Conservation (phyloP, 2,329 filamentous ascomycete species). For the Apiospora rasikravindrae region DNA sequence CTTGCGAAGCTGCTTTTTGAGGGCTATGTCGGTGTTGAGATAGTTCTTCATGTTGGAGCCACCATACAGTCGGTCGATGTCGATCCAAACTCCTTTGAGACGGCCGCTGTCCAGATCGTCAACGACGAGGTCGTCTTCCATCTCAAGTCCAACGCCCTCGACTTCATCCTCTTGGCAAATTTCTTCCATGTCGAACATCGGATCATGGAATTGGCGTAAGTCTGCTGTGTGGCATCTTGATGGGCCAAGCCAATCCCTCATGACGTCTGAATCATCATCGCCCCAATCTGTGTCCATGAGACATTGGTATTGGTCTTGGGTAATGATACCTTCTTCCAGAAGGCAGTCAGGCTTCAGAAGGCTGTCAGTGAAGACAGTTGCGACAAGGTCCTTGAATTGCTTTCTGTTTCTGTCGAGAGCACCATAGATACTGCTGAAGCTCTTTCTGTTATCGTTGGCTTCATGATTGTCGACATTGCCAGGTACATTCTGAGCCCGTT, state of each 20-base stretch:
- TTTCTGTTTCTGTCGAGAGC: slow-evolving; percentile 35
- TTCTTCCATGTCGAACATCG: slow-evolving; percentile 35
- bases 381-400: slow-evolving; percentile 48
- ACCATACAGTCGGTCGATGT: slow-evolving; percentile 48
- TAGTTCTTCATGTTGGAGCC: slow-evolving; percentile 36
- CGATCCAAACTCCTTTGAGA: slow-evolving; percentile 52
- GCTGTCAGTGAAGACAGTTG: slow-evolving; percentile 44
- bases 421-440: slow-evolving; percentile 35
- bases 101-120: slow-evolving; percentile 42
- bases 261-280: slow-evolving; percentile 33
- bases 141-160: slow-evolving; percentile 58
- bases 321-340: slow-evolving; percentile 66
- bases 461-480: not conserved
- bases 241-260: slow-evolving; percentile 63
- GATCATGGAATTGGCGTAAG: slow-evolving; percentile 29
- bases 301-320: slow-evolving; percentile 65
- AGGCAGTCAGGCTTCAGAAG: slow-evolving; percentile 57
- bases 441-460: slow-evolving; percentile 27
- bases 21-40: slow-evolving; percentile 34
- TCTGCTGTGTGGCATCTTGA: slow-evolving; percentile 46
- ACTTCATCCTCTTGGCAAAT: slow-evolving; percentile 61
- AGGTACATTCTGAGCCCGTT: slow-evolving; percentile 26
- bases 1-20: slow-evolving; percentile 43
- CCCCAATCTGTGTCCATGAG: slow-evolving; percentile 52
- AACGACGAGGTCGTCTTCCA: slow-evolving; percentile 44